These are phyloP conservation scores for Pestalotiopsis sp. DNA, from an alignment of 2,329 filamentous ascomycete species.

Conservation along the genomic window DNA sequence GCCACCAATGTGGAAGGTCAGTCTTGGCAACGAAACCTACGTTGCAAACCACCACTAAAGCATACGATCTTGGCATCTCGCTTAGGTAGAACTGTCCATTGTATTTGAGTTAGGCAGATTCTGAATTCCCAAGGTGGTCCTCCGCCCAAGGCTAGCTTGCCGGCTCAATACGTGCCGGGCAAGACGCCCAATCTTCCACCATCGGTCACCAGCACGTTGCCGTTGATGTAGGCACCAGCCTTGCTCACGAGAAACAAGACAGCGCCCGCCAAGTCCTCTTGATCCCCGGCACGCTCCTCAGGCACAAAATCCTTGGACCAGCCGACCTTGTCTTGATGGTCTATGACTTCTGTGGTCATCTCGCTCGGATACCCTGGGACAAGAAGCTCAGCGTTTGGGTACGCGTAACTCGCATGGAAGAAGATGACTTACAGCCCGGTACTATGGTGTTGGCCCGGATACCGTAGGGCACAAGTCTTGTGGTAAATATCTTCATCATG, in stretches of 20 bases:
- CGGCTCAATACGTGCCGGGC: slow-evolving; percentile 23
- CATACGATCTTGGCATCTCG: background rate
- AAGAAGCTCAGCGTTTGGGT: background rate
- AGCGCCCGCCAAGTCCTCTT: slow-evolving; percentile 56
- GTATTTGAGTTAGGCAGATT: background rate
- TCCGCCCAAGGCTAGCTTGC: background rate
- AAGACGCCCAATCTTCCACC: slow-evolving; percentile 46
- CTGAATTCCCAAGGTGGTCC: background rate
- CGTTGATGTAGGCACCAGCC: slow-evolving; percentile 57
- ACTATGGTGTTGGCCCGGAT: slow-evolving; percentile 69
- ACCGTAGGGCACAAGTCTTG: slow-evolving; percentile 62
- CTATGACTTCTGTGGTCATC: slow-evolving; percentile 40
- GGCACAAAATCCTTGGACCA: slow-evolving; percentile 26
- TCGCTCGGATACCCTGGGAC: slow-evolving; percentile 47
- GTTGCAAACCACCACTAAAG: background rate
- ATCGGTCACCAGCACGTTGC: slow-evolving; percentile 54
- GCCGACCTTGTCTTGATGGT: slow-evolving; percentile 18
- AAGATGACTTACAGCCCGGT: slow-evolving; percentile 54
- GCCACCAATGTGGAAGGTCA: slow-evolving; percentile 5
- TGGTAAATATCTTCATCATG: slow-evolving; percentile 67
- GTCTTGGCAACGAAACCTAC: background rate
- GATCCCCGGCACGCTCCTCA: slow-evolving; percentile 26
- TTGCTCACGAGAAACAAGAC: slow-evolving; percentile 54
- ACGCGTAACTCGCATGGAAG: background rate
- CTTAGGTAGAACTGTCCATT: background rate